Evolutionary conservation across 2,329 filamentous ascomycete species (phyloP), one percentile per base, ranked within the genome.

Genomic region (Ceratocystiopsis sp.): DNA sequence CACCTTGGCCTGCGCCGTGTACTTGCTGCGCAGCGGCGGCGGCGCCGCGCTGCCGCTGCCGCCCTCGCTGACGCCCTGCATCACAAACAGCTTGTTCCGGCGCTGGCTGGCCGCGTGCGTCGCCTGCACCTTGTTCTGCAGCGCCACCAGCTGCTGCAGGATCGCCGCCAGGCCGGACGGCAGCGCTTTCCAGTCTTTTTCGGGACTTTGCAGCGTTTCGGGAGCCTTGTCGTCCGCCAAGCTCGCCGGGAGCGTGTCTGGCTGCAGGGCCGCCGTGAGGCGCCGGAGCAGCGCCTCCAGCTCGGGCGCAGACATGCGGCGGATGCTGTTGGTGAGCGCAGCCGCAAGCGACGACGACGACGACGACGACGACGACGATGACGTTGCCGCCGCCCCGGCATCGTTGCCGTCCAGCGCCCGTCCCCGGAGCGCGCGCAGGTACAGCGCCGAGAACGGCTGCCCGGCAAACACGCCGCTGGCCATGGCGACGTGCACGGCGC

Each of bases 1-100:
- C 37, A 80, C 75, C 49, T 75, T 78, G 59, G 71, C 73, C 49
- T 80, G 78, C 12, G 80, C 69, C 51, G 79, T 79, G 57, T 91
- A 82, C 55, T 79, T 80, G 60, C 79, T 93, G 48, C 78, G 76
- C 29, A 93, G 67, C 40, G 45, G 46, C 2, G 43, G 41, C n/a
- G 41, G 37, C 2, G 36, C 43, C 37, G 39, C 35, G 4, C 37
- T 21, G 34, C 18, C 21, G 10, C 37, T 19, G 9, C 43, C 44
- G 5, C 25, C 25, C 25, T 29, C 25, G 25, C 25, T 29, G 25
- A 29, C 25, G 25, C 25, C 25, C 25, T 29, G 25, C 25, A 29
- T 29, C 25, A 29, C 25, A 2, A 29, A 11, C 25, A 29, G 25
- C 25, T 29, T 29, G 25, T 29, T 29, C 10, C 9, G 6, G 2